These are phyloP conservation scores for Tolypocladium tropicale DNA, from an alignment of 2,329 filamentous ascomycete genomes.

Conservation along the genomic window DNA sequence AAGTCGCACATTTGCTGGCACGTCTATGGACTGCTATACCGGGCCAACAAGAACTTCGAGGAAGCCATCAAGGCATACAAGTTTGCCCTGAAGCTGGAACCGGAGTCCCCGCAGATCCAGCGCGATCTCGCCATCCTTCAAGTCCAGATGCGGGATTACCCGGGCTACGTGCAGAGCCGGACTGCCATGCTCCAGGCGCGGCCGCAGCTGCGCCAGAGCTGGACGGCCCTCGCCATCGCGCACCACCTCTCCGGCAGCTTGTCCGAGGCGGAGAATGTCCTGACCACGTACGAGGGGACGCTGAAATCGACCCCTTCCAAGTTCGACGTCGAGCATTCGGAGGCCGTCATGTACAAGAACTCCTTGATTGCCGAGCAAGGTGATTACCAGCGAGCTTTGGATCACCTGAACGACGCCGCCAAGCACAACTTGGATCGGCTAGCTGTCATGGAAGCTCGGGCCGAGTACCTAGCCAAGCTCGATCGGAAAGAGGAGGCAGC, in stretches of 20 bases:
- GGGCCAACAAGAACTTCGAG: constrained; percentile 93
- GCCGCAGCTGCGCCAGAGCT: constrained; percentile 78
- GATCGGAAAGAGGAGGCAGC: constrained; percentile 70
- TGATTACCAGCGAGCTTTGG: constrained; percentile 70
- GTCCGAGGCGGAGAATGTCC: constrained; percentile 75
- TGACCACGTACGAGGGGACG: constrained; percentile 89
- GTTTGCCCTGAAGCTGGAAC: constrained; percentile 84
- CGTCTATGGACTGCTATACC: constrained; percentile 90
- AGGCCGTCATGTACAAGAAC: constrained; percentile 93
- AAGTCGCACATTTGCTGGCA: constrained; percentile 99
- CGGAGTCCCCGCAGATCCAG: constrained; percentile 90
- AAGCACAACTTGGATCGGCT: constrained; percentile 76
- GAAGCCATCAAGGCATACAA: constrained; percentile 99
- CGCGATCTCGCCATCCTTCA: constrained; percentile 88
- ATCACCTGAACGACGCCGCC: constrained; percentile 70
- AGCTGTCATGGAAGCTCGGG: constrained; percentile 75
- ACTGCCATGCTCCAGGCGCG: constrained; percentile 78
- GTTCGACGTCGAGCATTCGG: constrained; percentile 82
- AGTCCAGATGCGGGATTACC: constrained; percentile 92
- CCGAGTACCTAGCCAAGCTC: constrained; percentile 72
- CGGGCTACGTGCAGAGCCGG: constrained; percentile 85
- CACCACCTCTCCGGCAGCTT: constrained; percentile 85
- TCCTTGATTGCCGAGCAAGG: constrained; percentile 84
- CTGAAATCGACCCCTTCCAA: constrained; percentile 70
- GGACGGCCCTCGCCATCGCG: constrained; percentile 93